Percentiles rank a stretch among this genome's conserved stretches.
These are phyloP conservation scores for Beauveria varroae DNA, from an alignment of 2,329 filamentous ascomycete species.

Conservation along the genomic window DNA sequence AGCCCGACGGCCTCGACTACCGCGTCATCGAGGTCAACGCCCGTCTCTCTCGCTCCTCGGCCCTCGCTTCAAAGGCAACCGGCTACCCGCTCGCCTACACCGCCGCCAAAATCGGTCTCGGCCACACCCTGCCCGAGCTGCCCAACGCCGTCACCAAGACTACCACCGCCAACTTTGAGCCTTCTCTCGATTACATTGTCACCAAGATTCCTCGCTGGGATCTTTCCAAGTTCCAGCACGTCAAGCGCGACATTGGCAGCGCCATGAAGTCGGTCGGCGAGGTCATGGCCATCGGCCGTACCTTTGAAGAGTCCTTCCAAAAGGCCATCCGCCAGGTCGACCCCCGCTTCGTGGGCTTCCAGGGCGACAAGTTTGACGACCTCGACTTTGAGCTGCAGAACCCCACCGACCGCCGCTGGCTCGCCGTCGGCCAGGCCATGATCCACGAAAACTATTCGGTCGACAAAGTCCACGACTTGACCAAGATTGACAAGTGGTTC, in stretches of 20 bases:
- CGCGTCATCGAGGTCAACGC: constrained; percentile 98
- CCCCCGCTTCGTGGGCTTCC: constrained; percentile 83
- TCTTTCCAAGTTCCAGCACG: constrained; percentile 96
- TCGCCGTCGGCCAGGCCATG: constrained; percentile 96
- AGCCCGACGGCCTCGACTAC: constrained; percentile 95
- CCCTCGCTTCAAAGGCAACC: constrained; percentile 94
- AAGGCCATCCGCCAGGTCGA: constrained; percentile 98
- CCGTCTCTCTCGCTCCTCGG: constrained; percentile 93
- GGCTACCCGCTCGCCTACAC: constrained; percentile 97
- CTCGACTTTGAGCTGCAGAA: constrained; percentile 85
- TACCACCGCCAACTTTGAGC: constrained; percentile 97
- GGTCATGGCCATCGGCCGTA: constrained; percentile 98
- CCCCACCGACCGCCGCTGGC: constrained; percentile 93
- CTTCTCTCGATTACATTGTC: constrained; percentile 93
- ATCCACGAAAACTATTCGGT: constrained; percentile 93
- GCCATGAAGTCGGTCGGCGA: constrained; percentile 99
- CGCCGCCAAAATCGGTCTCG: constrained; percentile 94
- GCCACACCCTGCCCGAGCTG: constrained; percentile 88
- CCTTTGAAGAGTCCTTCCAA: constrained; percentile 98
- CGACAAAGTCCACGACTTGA: constrained; percentile 84
- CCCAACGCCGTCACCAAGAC: constrained; percentile 98
- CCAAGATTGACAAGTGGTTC: constrained; percentile 99
- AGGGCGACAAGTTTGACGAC: constrained; percentile 90
- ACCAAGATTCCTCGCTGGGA: constrained; percentile 99
- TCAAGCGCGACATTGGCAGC: constrained; percentile 93